phyloP scores from a whole-genome alignment of 116 monocot species.

The Papilionanthe hybrid region DNA sequence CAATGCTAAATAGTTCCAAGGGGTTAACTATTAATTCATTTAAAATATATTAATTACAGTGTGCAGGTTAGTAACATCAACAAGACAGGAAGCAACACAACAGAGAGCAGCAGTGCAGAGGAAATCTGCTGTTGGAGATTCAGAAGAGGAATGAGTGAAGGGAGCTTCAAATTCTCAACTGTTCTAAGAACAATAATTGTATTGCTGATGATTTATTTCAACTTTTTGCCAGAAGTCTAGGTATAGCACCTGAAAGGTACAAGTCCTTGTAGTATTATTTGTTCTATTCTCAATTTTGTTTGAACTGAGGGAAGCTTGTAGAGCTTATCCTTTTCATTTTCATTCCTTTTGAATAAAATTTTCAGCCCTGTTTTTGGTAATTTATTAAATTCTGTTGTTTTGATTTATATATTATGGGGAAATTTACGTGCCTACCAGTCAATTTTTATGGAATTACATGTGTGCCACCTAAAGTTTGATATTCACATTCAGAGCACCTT shows the following conservation, averaged over 20 bases:
- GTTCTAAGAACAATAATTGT: neutral
- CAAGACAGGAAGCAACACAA: neutral
- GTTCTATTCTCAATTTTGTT: constrained; percentile 3
- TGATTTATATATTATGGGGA: too few species aligned
- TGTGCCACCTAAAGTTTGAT: too few species aligned
- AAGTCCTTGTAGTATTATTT: neutral
- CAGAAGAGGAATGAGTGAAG: neutral
- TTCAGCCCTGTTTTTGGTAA: neutral
- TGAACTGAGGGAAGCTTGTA: neutral
- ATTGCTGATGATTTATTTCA: neutral
- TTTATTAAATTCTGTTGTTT: too few species aligned
- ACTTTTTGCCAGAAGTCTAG: neutral
- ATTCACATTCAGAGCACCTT: too few species aligned
- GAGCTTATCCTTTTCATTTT: neutral
- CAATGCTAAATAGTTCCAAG: too few species aligned
- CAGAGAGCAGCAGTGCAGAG: neutral
- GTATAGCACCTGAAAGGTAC: neutral
- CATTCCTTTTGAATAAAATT: neutral
- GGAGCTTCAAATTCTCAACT: neutral
- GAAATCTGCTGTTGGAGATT: constrained; percentile 1
- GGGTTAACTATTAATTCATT: too few species aligned
- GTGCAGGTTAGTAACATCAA: neutral
- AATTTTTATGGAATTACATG: too few species aligned
- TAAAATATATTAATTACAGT: neutral
- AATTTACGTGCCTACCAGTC: too few species aligned